Evolutionary conservation across 805 yeast genomes (phyloP).

Genomic region (Myxozyma neotropica): DNA sequence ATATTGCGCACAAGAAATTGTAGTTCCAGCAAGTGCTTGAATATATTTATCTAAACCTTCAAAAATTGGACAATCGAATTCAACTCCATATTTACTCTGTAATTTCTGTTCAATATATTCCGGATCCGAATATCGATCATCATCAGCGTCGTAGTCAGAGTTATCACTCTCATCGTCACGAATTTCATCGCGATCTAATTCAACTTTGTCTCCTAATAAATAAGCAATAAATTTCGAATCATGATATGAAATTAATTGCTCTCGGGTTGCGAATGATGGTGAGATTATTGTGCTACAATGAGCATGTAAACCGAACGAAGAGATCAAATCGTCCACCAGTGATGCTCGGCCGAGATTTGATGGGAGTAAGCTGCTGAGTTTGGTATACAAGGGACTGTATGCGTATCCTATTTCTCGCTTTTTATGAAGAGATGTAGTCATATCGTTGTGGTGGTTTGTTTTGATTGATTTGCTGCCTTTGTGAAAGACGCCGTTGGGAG

Average conservation of each 20-base stretch:
- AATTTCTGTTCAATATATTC: conserved; percentile 25
- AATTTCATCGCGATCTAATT: neutral
- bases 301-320: conserved; percentile 47
- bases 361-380: conserved; percentile 50
- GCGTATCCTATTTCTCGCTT: conserved; percentile 36
- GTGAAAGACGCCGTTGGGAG: neutral
- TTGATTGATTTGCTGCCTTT: neutral
- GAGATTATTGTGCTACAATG: conserved; percentile 39
- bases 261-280: conserved; percentile 39
- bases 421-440: neutral
- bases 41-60: conserved; percentile 57
- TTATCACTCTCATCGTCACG: conserved; percentile 28
- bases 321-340: conserved; percentile 48
- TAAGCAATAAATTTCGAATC: conserved; percentile 48
- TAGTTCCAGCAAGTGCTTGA: conserved; percentile 56
- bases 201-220: conserved; percentile 42
- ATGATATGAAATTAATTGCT: conserved; percentile 56
- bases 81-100: conserved; percentile 49
- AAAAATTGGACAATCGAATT: conserved; percentile 67
- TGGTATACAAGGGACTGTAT: conserved; percentile 31
- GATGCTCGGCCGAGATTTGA: conserved; percentile 57
- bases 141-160: conserved; percentile 26
- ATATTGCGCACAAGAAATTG: conserved; percentile 53
- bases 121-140: neutral
- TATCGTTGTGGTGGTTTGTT: neutral